Evolutionary conservation across 2,329 filamentous ascomycete genomes (phyloP).

Genomic region (Colletotrichum sublineola): DNA sequence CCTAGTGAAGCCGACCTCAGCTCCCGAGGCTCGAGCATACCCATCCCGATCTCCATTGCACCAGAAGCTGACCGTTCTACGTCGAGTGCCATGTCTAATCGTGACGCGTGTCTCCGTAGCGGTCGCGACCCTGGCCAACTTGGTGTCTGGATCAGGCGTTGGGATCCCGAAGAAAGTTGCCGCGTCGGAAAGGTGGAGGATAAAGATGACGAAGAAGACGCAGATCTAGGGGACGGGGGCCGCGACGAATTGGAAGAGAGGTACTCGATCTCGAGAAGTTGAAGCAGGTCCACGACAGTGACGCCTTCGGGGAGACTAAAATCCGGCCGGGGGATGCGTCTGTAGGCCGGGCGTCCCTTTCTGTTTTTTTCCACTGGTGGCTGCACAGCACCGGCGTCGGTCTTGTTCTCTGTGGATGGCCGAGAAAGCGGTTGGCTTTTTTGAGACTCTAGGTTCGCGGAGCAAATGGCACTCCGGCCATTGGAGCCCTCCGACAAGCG

Average conservation of each 20-base stretch:
- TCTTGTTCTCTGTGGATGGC: neutral
- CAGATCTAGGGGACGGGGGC: neutral
- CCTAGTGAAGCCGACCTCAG: slow-evolving; percentile 23
- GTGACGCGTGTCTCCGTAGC: slow-evolving; percentile 23
- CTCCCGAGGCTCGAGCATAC: slow-evolving; percentile 35
- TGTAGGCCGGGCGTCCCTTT: slow-evolving; percentile 25
- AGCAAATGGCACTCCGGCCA: neutral
- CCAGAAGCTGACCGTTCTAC: slow-evolving; percentile 33
- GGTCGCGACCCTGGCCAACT: slow-evolving; percentile 18
- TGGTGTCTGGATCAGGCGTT: neutral
- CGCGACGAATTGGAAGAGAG: slow-evolving; percentile 10
- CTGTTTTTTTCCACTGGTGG: neutral
- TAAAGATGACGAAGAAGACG: slow-evolving; percentile 11
- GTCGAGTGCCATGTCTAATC: slow-evolving; percentile 34
- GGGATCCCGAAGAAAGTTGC: neutral
- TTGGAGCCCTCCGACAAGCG: neutral
- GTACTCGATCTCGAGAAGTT: slow-evolving; percentile 35
- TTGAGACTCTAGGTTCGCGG: neutral
- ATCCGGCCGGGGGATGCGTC: slow-evolving; percentile 32
- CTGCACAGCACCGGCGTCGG: neutral
- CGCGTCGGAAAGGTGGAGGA: neutral
- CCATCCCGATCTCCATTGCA: slow-evolving; percentile 28
- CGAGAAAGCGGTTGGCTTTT: neutral
- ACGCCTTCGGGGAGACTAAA: slow-evolving; percentile 32
- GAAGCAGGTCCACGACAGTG: slow-evolving; percentile 34